These are phyloP conservation scores for Tulasnella sp. DNA, from an alignment of 768 basidiomycete species.

Conservation along the genomic window DNA sequence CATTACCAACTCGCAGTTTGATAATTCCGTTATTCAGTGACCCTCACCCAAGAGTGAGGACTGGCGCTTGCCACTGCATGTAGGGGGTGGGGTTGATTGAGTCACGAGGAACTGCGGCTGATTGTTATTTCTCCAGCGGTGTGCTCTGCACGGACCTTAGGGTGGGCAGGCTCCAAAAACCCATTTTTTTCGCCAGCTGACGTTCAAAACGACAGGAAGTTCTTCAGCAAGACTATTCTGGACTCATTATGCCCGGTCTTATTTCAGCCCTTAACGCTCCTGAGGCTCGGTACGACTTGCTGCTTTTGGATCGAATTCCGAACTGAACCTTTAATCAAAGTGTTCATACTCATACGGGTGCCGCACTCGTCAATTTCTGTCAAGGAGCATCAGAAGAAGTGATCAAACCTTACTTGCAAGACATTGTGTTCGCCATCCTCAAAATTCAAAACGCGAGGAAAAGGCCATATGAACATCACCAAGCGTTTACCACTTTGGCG, in stretches of 20 bases:
- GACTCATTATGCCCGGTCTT: slow-evolving; percentile 58
- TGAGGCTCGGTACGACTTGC: slow-evolving; percentile 50
- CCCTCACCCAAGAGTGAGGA: slow-evolving; percentile 62
- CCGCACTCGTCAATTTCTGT: slow-evolving; percentile 86
- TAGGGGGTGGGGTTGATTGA: slow-evolving; percentile 36
- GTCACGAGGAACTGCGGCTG: not conserved
- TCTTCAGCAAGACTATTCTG: slow-evolving; percentile 64
- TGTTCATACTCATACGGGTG: slow-evolving; percentile 79
- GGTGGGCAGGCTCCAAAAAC: too few relatives aligned
- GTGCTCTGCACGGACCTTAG: slow-evolving; percentile 86
- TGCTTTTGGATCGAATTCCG: not conserved
- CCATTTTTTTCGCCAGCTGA: not conserved
- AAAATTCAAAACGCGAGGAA: slow-evolving; percentile 49
- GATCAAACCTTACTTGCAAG: slow-evolving; percentile 71
- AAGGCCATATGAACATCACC: slow-evolving; percentile 70
- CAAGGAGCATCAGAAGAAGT: slow-evolving; percentile 72
- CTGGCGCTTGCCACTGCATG: slow-evolving; percentile 81
- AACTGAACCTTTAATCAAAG: slow-evolving; percentile 29
- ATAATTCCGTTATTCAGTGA: slow-evolving; percentile 73
- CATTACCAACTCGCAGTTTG: slow-evolving; percentile 39
- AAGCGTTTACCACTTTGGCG: slow-evolving; percentile 78
- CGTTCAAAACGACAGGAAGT: slow-evolving; percentile 63
- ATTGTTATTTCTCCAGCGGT: slow-evolving; percentile 42
- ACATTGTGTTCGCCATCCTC: slow-evolving; percentile 59
- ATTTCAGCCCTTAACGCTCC: slow-evolving; percentile 69